Evolutionary conservation across 139 green algal genomes (phyloP).

Genomic region (Pleodorina starrii): DNA sequence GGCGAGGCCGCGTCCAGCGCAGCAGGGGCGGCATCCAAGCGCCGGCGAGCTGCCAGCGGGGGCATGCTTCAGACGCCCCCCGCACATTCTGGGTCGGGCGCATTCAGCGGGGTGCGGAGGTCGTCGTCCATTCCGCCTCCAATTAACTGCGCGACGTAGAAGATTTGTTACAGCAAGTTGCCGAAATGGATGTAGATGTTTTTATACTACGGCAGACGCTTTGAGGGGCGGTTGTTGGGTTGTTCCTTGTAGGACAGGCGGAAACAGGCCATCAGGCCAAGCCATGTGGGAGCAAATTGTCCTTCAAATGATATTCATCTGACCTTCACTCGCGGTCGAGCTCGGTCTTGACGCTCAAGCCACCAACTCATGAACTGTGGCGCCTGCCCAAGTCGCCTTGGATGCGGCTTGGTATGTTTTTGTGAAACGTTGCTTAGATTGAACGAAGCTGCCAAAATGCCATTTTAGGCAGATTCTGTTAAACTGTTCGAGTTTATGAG

Average conservation of each 20-base stretch:
- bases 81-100: neutral
- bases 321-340: neutral
- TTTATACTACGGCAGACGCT: neutral
- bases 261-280: neutral
- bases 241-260: too few relatives aligned
- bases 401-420: too few relatives aligned
- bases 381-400: too few relatives aligned
- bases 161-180: neutral
- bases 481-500: too few relatives aligned
- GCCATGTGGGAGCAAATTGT: neutral
- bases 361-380: conserved; percentile 24
- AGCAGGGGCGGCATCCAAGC: neutral
- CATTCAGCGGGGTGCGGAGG: neutral
- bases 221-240: too few relatives aligned
- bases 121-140: conserved; percentile 9
- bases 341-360: neutral
- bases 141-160: neutral
- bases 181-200: too few relatives aligned
- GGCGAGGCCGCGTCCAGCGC: neutral
- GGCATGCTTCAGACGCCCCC: conserved; percentile 37
- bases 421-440: too few relatives aligned
- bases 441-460: too few relatives aligned
- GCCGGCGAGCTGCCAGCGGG: conserved; percentile 31
- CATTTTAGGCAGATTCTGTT: too few relatives aligned
- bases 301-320: neutral